Base-by-base conservation (phyloP, 768 basidiomycete species). In the Termitomyces eurrhizus region DNA sequence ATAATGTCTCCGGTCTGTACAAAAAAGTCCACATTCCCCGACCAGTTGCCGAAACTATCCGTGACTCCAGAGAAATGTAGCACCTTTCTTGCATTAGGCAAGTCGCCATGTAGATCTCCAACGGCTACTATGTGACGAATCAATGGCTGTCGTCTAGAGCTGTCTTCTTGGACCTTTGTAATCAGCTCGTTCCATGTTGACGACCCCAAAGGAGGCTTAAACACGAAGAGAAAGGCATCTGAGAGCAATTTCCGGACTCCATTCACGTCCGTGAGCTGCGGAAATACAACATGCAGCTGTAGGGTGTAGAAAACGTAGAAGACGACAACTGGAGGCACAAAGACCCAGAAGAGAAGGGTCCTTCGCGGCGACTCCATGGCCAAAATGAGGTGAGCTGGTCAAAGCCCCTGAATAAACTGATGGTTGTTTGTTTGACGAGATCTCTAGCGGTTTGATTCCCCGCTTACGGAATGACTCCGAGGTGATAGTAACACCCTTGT, bases 1-100 rank as follows among this genome's bases (percentile, higher is more conserved):
- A 98, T 91, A 36, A 97, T 95, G 73, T 98, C 95, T 3, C 95
- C 95, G 0, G 95, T 97, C 77, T 98, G 96, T 18, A 97, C 94
- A 59, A 98, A 87, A 50, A 89, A 86, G 68, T 94, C 90, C 1
- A 89, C 83, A 33, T 89, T 77, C 5, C 91, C 93, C 3, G 85
- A 83, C 96, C 96, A 98, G 58, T 87, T 78, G 1, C 87, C 87
- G 7, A 81, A 68, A 12, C 83, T 80, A 66, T 94, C 86, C 3
- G 89, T 84, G 5, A 98, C 88, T 1, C 80, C 80, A 1, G 92
- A 84, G 79, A 94, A 93, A 39, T 87, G 78, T 35, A 98, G 77
- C 24, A 98, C 93, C 45, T 78, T 81, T 64, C 82, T 83, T 12
- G 94, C 89, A 70, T 95, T 96, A 0, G 78, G 76, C 33, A 92